phyloP scores from a whole-genome alignment of 495 filamentous ascomycete genomes.

The Opeltia flavorubescens region DNA sequence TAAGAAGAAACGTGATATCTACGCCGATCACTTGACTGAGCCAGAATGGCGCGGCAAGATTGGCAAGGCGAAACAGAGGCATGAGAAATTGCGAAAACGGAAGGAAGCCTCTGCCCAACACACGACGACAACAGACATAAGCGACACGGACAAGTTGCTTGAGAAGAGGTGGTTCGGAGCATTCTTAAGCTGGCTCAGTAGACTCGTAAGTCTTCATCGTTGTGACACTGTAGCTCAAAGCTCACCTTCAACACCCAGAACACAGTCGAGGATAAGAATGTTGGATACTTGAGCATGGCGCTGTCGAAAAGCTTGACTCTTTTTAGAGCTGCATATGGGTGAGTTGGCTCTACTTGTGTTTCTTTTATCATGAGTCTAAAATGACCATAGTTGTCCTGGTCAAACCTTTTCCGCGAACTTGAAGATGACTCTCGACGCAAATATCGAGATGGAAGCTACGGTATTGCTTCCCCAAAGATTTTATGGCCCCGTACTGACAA shows the following conservation, averaged over 20 bases:
- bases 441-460: constrained; percentile 14
- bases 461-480: too few relatives aligned
- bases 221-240: neutral
- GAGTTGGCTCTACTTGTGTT: too few relatives aligned
- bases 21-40: constrained; percentile 3
- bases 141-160: neutral
- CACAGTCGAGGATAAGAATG: constrained; percentile 5
- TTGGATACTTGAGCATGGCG: constrained; percentile 7
- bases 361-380: too few relatives aligned
- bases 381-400: neutral
- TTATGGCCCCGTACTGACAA: too few relatives aligned
- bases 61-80: constrained; percentile 2
- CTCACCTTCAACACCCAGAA: neutral
- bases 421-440: constrained; percentile 10
- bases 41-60: constrained; percentile 4
- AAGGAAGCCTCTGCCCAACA: neutral
- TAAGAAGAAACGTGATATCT: constrained; percentile 4
- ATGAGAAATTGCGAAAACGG: constrained; percentile 4
- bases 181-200: constrained; percentile 7
- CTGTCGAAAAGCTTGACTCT: constrained; percentile 1
- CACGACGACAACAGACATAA: constrained; percentile 5
- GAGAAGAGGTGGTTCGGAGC: constrained; percentile 14
- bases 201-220: constrained; percentile 1
- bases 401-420: constrained; percentile 10
- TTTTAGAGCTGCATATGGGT: constrained; percentile 1